A percentile compares a stretch with the other conserved stretches of the same genome.
phyloP scores from a whole-genome alignment of 495 filamentous ascomycete species.

The Amphirosellinia nigrospora region DNA sequence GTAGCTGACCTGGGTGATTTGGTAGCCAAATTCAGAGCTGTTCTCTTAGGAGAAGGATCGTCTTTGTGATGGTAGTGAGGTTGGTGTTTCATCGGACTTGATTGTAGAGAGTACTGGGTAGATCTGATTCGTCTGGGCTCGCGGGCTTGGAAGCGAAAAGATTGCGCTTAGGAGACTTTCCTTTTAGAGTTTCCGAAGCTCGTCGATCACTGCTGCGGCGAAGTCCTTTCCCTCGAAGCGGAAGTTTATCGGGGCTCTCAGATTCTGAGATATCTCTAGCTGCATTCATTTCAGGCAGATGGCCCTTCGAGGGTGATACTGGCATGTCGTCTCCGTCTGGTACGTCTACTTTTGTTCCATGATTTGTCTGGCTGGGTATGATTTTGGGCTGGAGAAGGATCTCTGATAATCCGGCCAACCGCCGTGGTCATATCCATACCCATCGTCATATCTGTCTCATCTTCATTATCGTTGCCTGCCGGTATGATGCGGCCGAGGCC shows the following conservation, averaged over 20 bases:
- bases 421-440: conserved; percentile 67
- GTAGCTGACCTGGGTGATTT: conserved; percentile 34
- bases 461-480: conserved; percentile 41
- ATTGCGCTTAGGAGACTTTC: conserved; percentile 37
- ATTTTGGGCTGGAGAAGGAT: conserved; percentile 36
- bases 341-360: conserved; percentile 65
- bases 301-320: conserved; percentile 46
- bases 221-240: conserved; percentile 58
- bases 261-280: conserved; percentile 61
- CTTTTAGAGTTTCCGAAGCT: conserved; percentile 51
- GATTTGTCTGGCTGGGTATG: conserved; percentile 60
- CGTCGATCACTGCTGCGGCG: conserved; percentile 55
- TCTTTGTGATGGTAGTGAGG: conserved; percentile 39
- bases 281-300: conserved; percentile 44
- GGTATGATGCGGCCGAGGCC: conserved; percentile 73
- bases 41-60: conserved; percentile 33
- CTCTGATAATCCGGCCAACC: conserved; percentile 61
- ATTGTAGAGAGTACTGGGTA: conserved; percentile 59
- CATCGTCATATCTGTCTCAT: conserved; percentile 57
- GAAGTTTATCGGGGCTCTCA: conserved; percentile 64
- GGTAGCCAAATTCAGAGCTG: neutral
- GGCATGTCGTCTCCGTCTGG: conserved; percentile 63
- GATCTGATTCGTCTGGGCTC: conserved; percentile 58
- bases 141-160: conserved; percentile 51
- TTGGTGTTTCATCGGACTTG: conserved; percentile 59